A percentile compares a stretch with the other conserved stretches of the same genome.
Conservation (phyloP, 1,139 yeast species). For the Starmera stellimalicola region DNA sequence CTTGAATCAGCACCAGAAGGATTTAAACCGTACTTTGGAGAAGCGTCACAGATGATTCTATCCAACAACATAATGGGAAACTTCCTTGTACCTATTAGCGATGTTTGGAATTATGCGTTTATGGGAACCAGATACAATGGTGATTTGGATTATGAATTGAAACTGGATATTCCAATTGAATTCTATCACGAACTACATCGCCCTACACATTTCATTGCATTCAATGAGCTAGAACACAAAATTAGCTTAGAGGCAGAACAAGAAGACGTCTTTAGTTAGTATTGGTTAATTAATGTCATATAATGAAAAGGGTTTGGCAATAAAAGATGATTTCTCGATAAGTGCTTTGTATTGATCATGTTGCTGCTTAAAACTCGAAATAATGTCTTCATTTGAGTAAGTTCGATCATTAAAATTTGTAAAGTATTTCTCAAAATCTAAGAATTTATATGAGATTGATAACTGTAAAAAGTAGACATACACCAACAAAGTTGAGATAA, state of each 20-base stretch:
- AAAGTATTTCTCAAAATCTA: slow-evolving; percentile 13
- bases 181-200: slow-evolving; percentile 85
- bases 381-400: slow-evolving; percentile 3
- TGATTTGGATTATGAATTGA: slow-evolving; percentile 49
- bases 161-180: slow-evolving; percentile 69
- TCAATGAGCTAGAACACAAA: slow-evolving; percentile 55
- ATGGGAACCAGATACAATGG: slow-evolving; percentile 79
- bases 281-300: not conserved
- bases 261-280: slow-evolving; percentile 46
- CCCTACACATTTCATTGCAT: slow-evolving; percentile 75
- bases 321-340: not conserved
- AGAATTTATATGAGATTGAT: slow-evolving; percentile 23
- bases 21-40: slow-evolving; percentile 49
- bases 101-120: slow-evolving; percentile 86
- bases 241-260: slow-evolving; percentile 58
- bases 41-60: slow-evolving; percentile 58
- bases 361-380: not conserved
- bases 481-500: slow-evolving; percentile 19
- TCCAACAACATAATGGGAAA: slow-evolving; percentile 75
- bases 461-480: slow-evolving; percentile 27
- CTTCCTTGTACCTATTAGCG: slow-evolving; percentile 78
- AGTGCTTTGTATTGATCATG: not conserved
- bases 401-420: slow-evolving; percentile 1
- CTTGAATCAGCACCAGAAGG: slow-evolving; percentile 51
- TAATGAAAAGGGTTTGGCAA: not conserved